Evolutionary conservation across 495 filamentous ascomycete species (phyloP), one percentile per base, ranked within the genome.

Genomic region (Aspergillus cristatus): DNA sequence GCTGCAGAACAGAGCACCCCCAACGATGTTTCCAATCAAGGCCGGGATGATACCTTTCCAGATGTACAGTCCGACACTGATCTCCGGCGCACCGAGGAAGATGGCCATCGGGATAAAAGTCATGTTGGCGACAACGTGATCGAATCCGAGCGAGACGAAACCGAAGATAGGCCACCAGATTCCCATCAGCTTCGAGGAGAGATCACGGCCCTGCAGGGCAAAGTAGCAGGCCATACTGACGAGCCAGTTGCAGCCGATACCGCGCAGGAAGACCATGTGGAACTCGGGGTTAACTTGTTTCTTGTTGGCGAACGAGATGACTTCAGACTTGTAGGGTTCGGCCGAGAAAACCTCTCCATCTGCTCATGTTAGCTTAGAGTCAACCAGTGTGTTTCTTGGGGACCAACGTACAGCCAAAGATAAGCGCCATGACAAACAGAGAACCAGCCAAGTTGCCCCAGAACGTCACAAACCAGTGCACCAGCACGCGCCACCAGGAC

Each of bases 61-160:
- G 47, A 80, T 78, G 35, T 81, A 80, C 33, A 78, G 51, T 1
- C 65, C 62, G 6, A 74, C 63, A 1, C 57, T 61, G 16, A 81
- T 58, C 1, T 47, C 53, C 0, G 75, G 72, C 0, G 74, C 60
- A 0, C 56, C 60, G 1, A 73, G 43, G 54, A 66, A 80, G 18
- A 81, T 74, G 6, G 55, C 70, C 47, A 73, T 51, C 7, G 76
- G 74, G 25, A 80, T 70, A 46, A 78, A 77, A 25, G 75, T 78
- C 74, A 79, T 80, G 45, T 79, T 80, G 30, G 75, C 75, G 18
- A 80, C 71, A 31, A 79, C 75, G 54, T 80, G 76, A 28, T 79
- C 75, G 5, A 79, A 63, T 0, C 70, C 72, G 4, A 81, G 57
- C 7, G 62, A 67, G 12, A 77, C 75, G 45, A 79, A 81, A 7